Evolutionary conservation across 2,329 filamentous ascomycete species (phyloP).

Genomic region (Aulographum hederae): DNA sequence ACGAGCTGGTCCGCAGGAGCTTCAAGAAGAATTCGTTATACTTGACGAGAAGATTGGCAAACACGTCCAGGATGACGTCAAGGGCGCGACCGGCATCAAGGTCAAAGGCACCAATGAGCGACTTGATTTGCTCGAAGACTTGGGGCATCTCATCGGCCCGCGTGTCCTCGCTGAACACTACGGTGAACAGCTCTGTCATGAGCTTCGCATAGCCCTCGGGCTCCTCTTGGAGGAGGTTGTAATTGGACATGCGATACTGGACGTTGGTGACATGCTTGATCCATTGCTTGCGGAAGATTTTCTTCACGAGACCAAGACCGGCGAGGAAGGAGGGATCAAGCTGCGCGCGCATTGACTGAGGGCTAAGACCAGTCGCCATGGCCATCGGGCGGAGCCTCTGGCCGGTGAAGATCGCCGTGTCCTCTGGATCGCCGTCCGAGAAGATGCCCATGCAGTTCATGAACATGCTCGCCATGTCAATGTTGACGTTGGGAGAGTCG

Average conservation of each 20-base stretch:
- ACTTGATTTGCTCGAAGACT: conserved; percentile 83
- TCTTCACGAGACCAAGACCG: conserved; percentile 60
- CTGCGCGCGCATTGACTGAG: conserved; percentile 56
- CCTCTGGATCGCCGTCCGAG: no score
- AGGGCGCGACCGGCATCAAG: conserved; percentile 87
- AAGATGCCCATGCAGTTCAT: no score
- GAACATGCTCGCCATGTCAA: no score
- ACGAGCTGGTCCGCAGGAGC: conserved; percentile 76
- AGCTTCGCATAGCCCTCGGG: conserved; percentile 94
- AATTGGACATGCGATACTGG: conserved; percentile 89
- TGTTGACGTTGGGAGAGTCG: no score
- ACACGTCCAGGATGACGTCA: conserved; percentile 88
- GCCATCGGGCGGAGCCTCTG: no score
- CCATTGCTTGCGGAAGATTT: conserved; percentile 67
- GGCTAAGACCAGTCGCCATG: conserved; percentile 55
- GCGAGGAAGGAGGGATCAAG: conserved; percentile 66
- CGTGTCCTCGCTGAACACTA: background rate
- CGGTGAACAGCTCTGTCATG: conserved; percentile 84
- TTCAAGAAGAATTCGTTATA: conserved; percentile 91
- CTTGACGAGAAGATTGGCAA: conserved; percentile 82
- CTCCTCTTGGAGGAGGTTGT: conserved; percentile 88
- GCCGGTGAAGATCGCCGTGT: no score
- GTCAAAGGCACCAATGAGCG: conserved; percentile 90
- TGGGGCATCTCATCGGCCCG: no score
- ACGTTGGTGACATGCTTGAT: conserved; percentile 85